Evolutionary conservation across 768 basidiomycete species (phyloP).

Genomic region (Termitomyces sp.): DNA sequence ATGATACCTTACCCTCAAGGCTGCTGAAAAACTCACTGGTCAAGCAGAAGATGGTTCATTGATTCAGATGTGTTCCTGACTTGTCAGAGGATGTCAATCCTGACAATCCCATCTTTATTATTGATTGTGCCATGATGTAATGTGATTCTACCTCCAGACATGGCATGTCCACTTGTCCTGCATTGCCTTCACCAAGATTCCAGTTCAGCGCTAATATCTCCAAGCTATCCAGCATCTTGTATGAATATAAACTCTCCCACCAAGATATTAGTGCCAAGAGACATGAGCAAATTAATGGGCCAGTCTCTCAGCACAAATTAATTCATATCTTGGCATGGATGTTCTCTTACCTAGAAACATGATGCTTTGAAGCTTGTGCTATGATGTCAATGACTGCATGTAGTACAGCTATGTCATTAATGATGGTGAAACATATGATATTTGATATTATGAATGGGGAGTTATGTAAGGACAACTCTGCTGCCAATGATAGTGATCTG

Average conservation of each 20-base stretch:
- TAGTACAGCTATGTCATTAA: conserved; percentile 92
- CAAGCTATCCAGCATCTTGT: conserved; percentile 30
- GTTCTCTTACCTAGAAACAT: conserved; percentile 82
- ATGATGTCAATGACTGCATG: conserved; percentile 66
- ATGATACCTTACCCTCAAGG: conserved; percentile 67
- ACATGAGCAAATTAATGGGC: conserved; percentile 84
- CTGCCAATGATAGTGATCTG: conserved; percentile 50
- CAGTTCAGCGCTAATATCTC: conserved; percentile 50
- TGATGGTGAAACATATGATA: conserved; percentile 89
- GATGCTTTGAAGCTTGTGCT: conserved; percentile 79
- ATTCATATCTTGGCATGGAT: conserved; percentile 85
- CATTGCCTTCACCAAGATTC: conserved; percentile 73
- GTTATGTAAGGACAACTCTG: conserved; percentile 50
- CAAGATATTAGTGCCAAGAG: conserved; percentile 91
- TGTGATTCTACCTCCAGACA: conserved; percentile 67
- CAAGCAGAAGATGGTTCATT: conserved; percentile 79
- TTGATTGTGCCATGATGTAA: conserved; percentile 78
- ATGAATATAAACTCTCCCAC: conserved; percentile 48
- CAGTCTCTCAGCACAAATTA: conserved; percentile 75
- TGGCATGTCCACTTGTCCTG: conserved; percentile 71
- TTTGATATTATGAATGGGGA: conserved; percentile 90
- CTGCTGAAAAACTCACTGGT: conserved; percentile 55
- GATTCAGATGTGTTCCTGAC: conserved; percentile 75
- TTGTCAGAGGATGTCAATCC: conserved; percentile 68
- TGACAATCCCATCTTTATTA: conserved; percentile 86